A percentile compares a stretch with the other conserved stretches of the same genome.
These are phyloP conservation scores for Dioszegia crocea DNA, from an alignment of 768 basidiomycete species.

Conservation along the genomic window DNA sequence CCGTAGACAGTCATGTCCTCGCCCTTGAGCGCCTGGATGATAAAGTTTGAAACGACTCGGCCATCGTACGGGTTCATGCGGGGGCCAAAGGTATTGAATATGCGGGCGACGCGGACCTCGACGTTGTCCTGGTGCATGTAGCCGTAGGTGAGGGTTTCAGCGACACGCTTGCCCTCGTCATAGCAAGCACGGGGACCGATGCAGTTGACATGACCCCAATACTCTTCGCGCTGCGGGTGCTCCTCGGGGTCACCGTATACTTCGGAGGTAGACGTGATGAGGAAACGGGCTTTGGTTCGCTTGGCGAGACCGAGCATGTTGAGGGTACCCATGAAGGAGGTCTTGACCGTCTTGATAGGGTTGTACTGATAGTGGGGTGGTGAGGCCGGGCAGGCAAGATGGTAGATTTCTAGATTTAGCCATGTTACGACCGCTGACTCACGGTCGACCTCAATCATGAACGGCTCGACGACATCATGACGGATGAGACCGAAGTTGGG, in stretches of 20 bases:
- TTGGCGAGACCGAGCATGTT: slow-evolving; percentile 99
- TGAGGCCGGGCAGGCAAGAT: slow-evolving; percentile 95
- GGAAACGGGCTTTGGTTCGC: slow-evolving; percentile 92
- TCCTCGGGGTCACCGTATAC: slow-evolving; percentile 98
- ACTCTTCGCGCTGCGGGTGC: slow-evolving; percentile 93
- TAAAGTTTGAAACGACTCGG: slow-evolving; percentile 98
- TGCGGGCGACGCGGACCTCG: slow-evolving; percentile 92
- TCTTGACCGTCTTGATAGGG: slow-evolving; percentile 96
- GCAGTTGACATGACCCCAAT: slow-evolving; percentile 98
- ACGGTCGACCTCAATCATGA: slow-evolving; percentile 99
- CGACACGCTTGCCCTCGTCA: slow-evolving; percentile 98
- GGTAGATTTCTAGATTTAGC: slow-evolving; percentile 80
- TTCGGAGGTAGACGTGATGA: slow-evolving; percentile 94
- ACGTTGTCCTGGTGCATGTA: slow-evolving; percentile 92
- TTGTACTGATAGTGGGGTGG: slow-evolving; percentile 98
- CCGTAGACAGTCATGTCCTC: slow-evolving; percentile 97
- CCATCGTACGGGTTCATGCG: slow-evolving; percentile 89
- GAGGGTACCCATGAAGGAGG: slow-evolving; percentile 94
- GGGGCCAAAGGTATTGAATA: slow-evolving; percentile 67
- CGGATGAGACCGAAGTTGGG: slow-evolving; percentile 98
- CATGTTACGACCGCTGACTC: slow-evolving; percentile 48
- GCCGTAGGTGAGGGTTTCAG: slow-evolving; percentile 94
- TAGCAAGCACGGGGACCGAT: slow-evolving; percentile 99
- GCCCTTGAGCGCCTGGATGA: slow-evolving; percentile 91
- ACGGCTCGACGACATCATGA: slow-evolving; percentile 94